These are phyloP conservation scores for Mitragyna speciosa DNA, from an alignment of 257 asterid genomes.

Conservation along the genomic window DNA sequence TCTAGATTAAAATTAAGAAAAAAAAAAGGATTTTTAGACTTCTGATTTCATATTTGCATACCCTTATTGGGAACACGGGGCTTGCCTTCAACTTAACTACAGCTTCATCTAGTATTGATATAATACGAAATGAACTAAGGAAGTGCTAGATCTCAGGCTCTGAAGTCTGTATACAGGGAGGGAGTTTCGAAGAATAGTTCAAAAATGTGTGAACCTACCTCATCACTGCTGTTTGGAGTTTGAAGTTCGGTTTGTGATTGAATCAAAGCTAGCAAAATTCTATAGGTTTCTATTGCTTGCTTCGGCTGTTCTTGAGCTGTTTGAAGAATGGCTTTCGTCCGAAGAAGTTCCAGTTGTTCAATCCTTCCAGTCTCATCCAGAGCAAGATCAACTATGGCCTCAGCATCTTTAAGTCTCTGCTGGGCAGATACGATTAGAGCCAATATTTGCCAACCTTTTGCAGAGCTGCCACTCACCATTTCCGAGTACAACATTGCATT, in stretches of 20 bases:
- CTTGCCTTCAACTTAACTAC: neutral
- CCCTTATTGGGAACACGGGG: neutral
- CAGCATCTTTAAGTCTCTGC: slow-evolving; percentile 66
- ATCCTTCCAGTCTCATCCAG: slow-evolving; percentile 62
- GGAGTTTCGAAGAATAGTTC: neutral
- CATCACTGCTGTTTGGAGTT: slow-evolving; percentile 22
- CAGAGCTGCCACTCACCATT: slow-evolving; percentile 54
- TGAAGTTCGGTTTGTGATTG: slow-evolving; percentile 49
- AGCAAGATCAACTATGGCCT: slow-evolving; percentile 71
- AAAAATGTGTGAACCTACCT: slow-evolving; percentile 31
- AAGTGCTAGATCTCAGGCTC: neutral
- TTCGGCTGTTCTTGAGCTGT: slow-evolving; percentile 67
- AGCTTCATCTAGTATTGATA: neutral
- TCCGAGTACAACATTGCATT: slow-evolving; percentile 53
- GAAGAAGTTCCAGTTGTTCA: slow-evolving; percentile 70
- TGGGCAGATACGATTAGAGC: slow-evolving; percentile 79
- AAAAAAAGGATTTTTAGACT: neutral
- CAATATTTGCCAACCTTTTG: slow-evolving; percentile 68
- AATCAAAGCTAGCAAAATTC: slow-evolving; percentile 61
- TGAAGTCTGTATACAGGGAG: neutral
- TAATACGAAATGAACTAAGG: neutral
- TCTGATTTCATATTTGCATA: neutral
- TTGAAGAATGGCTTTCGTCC: slow-evolving; percentile 74
- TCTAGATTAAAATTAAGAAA: neutral
- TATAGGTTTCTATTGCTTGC: slow-evolving; percentile 78